Base-by-base conservation (phyloP, 1,139 yeast species). In the Debaryomycetaceae sp. region DNA sequence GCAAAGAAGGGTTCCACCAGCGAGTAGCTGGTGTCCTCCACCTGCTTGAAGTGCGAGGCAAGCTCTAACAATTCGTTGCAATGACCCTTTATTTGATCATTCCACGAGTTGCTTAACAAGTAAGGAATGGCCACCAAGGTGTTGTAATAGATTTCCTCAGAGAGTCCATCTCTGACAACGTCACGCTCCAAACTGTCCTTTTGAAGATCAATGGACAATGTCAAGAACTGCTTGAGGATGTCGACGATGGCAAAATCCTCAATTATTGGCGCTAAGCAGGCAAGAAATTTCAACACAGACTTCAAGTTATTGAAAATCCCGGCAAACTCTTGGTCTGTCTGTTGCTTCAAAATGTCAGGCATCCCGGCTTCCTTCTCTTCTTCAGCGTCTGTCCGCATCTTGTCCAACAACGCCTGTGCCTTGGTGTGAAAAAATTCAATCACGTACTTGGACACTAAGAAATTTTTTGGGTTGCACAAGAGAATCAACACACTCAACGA, bases 261-360 rank as follows among this genome's bases (percentile, higher is more conserved):
- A 34, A 83, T 60, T 27, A 81, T 71, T 2, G 88, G 83, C 2
- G 78, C 56, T 37, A 85, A 58, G 8, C 81, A 56, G 2, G 85
- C 77, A 42, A 86, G 61, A 42, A 88, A 78, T 46, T 96, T 75
- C 40, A 85, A 52, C 18, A 80, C 58, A 14, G 83, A 65, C 54
- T 91, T 88, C 41, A 84, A 57, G 40, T 75, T 74, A 42, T 81
- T 81, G 76, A 86, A 83, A n/a, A 67, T 58, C 18, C 88, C 88
- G 18, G 78, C 76, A 31, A 75, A 71, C 35, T 55, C 60, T 49
- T 53, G 12, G 57, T 44, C 46, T 15, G 28, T 34, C 14, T 38
- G 40, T 10, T 28, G 34, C n/a, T 34, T 37, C 16, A 34, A 25
- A 9, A 24, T 16, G 15, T n/a, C 31, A 15, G 16, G 12, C 11